These are phyloP conservation scores for Epichloe coenophiala DNA, from an alignment of 2,329 filamentous ascomycete genomes.

Conservation along the genomic window DNA sequence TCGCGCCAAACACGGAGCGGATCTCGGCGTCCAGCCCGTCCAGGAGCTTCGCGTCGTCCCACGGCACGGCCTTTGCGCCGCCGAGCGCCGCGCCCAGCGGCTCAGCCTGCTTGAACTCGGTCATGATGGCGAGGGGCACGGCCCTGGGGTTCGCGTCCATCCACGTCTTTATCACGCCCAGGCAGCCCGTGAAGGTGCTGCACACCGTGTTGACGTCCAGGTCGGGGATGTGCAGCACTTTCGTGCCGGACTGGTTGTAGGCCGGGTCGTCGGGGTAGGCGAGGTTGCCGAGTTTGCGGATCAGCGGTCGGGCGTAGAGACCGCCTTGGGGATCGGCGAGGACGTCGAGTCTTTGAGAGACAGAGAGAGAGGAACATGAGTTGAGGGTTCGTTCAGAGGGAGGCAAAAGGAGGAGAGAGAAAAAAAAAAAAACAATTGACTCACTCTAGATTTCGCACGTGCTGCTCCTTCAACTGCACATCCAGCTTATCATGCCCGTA, in stretches of 20 bases:
- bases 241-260: constrained; percentile 28
- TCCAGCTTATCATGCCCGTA: constrained; percentile 32
- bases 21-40: constrained; percentile 33
- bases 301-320: constrained; percentile 29
- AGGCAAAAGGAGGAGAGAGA: neutral
- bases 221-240: constrained; percentile 37
- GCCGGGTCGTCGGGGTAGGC: constrained; percentile 24
- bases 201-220: constrained; percentile 31
- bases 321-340: constrained; percentile 34
- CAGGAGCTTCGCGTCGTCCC: constrained; percentile 27
- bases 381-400: neutral
- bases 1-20: constrained; percentile 24
- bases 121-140: constrained; percentile 32
- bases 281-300: constrained; percentile 26
- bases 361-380: neutral
- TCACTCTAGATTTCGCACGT: constrained; percentile 30
- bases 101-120: constrained; percentile 31
- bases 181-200: constrained; percentile 30
- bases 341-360: constrained; percentile 22
- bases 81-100: constrained; percentile 10
- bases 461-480: constrained; percentile 30
- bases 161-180: constrained; percentile 29
- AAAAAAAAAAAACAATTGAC: neutral
- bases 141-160: constrained; percentile 27
- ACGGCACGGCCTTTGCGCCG: constrained; percentile 25